Base-by-base conservation (phyloP, 371 early-diverging fungal genomes). In the Mucor circinelloides region DNA sequence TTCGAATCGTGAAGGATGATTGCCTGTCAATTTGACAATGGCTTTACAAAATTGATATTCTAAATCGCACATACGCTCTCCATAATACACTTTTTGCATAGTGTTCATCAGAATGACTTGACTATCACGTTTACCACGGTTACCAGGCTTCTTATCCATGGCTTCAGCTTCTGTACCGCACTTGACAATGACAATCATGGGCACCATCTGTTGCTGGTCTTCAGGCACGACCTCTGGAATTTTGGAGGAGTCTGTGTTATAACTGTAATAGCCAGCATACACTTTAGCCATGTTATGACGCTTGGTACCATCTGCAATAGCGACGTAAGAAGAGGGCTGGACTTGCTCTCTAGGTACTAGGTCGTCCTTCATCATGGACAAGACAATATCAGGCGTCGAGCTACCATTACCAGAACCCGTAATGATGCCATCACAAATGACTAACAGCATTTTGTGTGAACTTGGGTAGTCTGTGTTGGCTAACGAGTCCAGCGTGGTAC, bases 11-110 rank as follows among this genome's bases (percentile, higher is more conserved):
- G 93, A 91, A 0, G 98, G 95, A 60, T 92, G 90, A 6, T 93
- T 88, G 10, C 96, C 91, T 13, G 89, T 88, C n/a, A 95, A 76
- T 13, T 84, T 82, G 71, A 91, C 89, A 69, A 99, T 94, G 44
- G 95, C 92, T 70, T 90, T 89, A 81, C 95, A 99, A 54, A 99
- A 84, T 64, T 98, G 99, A 75, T 91, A 94, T 72, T 99, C 99
- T 31, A 99, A 83, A 36, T 93, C 90, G 27, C 95, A 95, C 94
- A 99, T 92, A 28, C 97, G 90, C 70, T 97, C 97, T 32, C 93
- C 90, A 79, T 95, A 97, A 71, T 94, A 90, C 46, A 97, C 90
- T 68, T 92, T 91, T 67, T 89, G 85, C 82, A 96, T 91, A 67
- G 97, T 95, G 61, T 91, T 90, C 96, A 97, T 97, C 46, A 97